Percentiles rank a stretch among this genome's conserved stretches.
These are phyloP conservation scores for Pelargonium fulgidum DNA, from an alignment of 441 rosid genomes.

Conservation along the genomic window DNA sequence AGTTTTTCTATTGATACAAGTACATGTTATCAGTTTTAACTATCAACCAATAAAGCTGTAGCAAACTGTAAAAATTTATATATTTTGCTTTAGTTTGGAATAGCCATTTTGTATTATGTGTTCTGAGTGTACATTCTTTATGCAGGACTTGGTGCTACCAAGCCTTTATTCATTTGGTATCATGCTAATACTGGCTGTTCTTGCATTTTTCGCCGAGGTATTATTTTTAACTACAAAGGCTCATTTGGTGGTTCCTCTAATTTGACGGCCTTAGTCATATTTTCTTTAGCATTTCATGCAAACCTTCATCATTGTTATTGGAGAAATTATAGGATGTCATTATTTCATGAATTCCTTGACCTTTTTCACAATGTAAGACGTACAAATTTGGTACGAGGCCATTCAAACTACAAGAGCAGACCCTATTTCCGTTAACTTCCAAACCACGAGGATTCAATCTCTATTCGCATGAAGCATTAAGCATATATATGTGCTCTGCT, in stretches of 20 bases:
- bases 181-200: conserved; percentile 49
- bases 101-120: background rate
- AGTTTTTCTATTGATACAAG: too few species aligned
- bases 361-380: too few species aligned
- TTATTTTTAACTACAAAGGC: conserved; percentile 5
- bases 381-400: background rate
- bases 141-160: conserved; percentile 72
- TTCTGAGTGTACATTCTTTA: conserved; percentile 6
- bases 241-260: background rate
- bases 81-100: too few species aligned
- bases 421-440: background rate
- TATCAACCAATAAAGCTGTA: too few species aligned
- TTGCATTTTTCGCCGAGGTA: conserved; percentile 82
- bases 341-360: background rate
- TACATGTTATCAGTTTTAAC: too few species aligned
- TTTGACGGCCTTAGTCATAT: background rate
- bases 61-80: too few species aligned
- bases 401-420: background rate
- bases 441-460: background rate
- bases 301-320: background rate
- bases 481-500: conserved; percentile 5
- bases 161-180: conserved; percentile 38
- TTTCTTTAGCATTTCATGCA: background rate
- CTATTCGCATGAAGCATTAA: background rate
- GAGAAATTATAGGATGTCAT: background rate